phyloP scores from a whole-genome alignment of 169 alveolate genomes.

The Sarcocystis neurona region DNA sequence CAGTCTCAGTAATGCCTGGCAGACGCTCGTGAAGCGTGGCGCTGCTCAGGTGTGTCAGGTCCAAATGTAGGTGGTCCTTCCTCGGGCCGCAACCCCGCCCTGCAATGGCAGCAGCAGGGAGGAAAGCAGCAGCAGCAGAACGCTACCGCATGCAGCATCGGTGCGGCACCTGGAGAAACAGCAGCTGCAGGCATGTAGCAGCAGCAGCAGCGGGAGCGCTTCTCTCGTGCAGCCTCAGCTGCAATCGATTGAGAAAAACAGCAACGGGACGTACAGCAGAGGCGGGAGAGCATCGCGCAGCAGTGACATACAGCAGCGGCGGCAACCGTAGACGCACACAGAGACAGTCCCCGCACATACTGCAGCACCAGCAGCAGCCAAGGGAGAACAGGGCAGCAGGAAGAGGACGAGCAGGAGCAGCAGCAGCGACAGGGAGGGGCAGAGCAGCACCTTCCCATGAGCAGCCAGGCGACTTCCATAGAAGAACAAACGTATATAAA shows the following conservation, averaged over 20 bases:
- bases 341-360: too few species aligned
- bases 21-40: constrained; percentile 93
- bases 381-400: neutral
- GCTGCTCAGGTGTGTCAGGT: constrained; percentile 92
- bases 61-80: constrained; percentile 93
- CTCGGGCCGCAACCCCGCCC: constrained; percentile 93
- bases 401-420: neutral
- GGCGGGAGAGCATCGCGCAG: too few species aligned
- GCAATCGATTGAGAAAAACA: too few species aligned
- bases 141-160: neutral
- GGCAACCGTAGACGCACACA: too few species aligned
- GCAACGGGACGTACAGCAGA: neutral
- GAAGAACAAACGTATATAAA: too few species aligned
- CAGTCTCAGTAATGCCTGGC: constrained; percentile 97
- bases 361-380: too few species aligned
- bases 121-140: neutral
- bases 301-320: too few species aligned
- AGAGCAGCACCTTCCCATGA: neutral
- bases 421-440: neutral
- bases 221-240: neutral
- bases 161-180: neutral
- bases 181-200: neutral
- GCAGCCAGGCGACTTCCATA: too few species aligned
- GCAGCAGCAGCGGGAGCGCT: neutral
- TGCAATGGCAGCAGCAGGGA: neutral